Evolutionary conservation across 441 rosid species (phyloP).

Genomic region (Pelargonium australe): DNA sequence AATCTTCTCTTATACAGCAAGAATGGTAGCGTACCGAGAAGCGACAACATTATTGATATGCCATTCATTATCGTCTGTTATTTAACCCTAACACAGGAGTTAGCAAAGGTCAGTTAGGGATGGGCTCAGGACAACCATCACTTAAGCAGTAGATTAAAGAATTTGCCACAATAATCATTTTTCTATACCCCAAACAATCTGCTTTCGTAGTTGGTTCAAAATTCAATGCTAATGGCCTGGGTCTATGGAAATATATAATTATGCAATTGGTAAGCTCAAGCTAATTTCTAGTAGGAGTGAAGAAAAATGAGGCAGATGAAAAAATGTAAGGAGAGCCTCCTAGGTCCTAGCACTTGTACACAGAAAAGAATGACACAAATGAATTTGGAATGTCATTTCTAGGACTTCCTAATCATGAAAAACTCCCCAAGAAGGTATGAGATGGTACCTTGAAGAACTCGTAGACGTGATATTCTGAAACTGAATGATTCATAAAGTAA

Average conservation of each 20-base stretch:
- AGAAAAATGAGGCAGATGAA: neutral
- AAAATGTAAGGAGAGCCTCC: neutral
- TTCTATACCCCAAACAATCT: neutral
- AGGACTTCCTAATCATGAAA: conserved; percentile 7
- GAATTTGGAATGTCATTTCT: neutral
- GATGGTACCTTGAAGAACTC: conserved; percentile 88
- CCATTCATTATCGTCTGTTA: neutral
- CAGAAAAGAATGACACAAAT: neutral
- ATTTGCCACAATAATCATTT: neutral
- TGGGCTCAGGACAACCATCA: neutral
- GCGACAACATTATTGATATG: no score
- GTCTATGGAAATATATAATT: conserved; percentile 4
- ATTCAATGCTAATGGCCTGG: neutral
- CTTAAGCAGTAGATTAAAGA: neutral
- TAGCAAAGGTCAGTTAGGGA: neutral
- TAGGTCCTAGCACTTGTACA: neutral
- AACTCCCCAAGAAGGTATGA: neutral
- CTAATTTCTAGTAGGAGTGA: conserved; percentile 2
- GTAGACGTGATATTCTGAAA: conserved; percentile 88
- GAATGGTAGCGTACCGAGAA: no score
- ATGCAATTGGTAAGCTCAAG: conserved; percentile 8
- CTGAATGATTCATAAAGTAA: conserved; percentile 60
- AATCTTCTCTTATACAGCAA: neutral
- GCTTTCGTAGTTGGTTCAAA: neutral
- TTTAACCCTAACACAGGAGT: neutral